Evolutionary conservation across 1,284 basidiomycete genomes (phyloP), one percentile per base, ranked within the genome.

Genomic region (Ceratobasidium sp.): DNA sequence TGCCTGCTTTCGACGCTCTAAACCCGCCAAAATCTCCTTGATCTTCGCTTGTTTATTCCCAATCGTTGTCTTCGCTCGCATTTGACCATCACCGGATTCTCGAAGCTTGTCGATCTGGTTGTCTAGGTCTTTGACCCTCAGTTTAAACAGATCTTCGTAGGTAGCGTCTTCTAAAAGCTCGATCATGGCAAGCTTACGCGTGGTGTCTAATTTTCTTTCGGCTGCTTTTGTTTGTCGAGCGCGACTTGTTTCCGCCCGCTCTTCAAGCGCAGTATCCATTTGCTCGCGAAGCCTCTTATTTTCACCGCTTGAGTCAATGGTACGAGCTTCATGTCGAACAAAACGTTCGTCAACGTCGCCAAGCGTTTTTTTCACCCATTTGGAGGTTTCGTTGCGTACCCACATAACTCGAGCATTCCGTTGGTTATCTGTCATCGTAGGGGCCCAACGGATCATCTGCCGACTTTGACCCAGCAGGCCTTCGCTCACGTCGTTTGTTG

Each of bases 401-500:
- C 64, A 66, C 64, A 66, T 66, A 26, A 66, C 64, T 13, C 40
- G 42, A 23, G 64, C 64, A 46, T 44, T 66, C 17, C 64, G 33
- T 40, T 66, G 64, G 40, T 66, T n/a, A 44, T 66, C 64, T 6
- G 64, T 66, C 17, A 66, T 66, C 20, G 33, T 66, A 15, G 64
- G 64, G 5, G 64, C 64, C 3, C 64, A 17, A 46, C 64, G 64
- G 10, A 46, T 17, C 42, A 66, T 66, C 44, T 66, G 64, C 26
- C 42, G 40, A 44, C 64, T 48, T 46, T 66, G 40, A n/a, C 54
- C 59, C 17, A 65, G 44, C n/a, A 20, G 5, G 17, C 74, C 62
- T 62, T 76, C 26, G 50, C 46, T 66, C 15, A 48, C 44, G 26
- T 76, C 62, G 26, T 68, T 76, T 50, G 74, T 66, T 46, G 74